Percentiles rank a stretch among this genome's conserved stretches.
These are phyloP conservation scores for Venturia carpophila DNA, from an alignment of 2,329 filamentous ascomycete species.

Conservation along the genomic window DNA sequence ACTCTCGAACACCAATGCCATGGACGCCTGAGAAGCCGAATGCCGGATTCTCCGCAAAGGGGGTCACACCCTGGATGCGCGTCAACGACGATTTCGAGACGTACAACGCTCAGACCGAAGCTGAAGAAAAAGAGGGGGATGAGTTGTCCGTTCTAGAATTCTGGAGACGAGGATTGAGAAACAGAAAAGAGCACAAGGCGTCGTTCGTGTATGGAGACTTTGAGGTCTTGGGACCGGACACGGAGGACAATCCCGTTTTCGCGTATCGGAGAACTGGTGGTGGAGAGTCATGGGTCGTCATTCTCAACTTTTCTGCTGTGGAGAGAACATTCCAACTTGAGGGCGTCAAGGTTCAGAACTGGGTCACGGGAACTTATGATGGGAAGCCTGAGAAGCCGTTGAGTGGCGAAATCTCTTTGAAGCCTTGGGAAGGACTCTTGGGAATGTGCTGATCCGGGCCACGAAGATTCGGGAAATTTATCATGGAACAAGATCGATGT, in stretches of 20 bases:
- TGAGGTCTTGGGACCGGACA: conserved; percentile 44
- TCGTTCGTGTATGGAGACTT: conserved; percentile 63
- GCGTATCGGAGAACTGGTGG: conserved; percentile 29
- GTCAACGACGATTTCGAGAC: conserved; percentile 46
- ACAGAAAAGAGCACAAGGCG: conserved; percentile 51
- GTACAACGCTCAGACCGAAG: conserved; percentile 53
- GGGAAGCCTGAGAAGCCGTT: conserved; percentile 22
- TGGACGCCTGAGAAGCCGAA: conserved; percentile 48
- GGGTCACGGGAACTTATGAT: conserved; percentile 32
- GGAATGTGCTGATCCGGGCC: conserved; percentile 20
- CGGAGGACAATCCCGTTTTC: conserved; percentile 47
- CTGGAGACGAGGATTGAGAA: conserved; percentile 49
- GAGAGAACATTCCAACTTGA: conserved; percentile 19
- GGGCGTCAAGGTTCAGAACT: conserved; percentile 24
- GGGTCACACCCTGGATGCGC: conserved; percentile 52
- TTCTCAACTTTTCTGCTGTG: conserved; percentile 30
- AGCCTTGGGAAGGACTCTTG: conserved; percentile 32
- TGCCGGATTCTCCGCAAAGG: conserved; percentile 53
- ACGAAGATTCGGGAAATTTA: not conserved
- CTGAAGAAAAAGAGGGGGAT: conserved; percentile 21
- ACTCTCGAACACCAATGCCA: conserved; percentile 61
- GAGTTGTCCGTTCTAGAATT: conserved; percentile 49
- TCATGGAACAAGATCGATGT: not conserved
- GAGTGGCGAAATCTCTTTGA: conserved; percentile 25
- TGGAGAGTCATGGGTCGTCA: conserved; percentile 26